These are phyloP conservation scores for Magnolia sinica DNA, from an alignment of 164 flowering plant species.

Conservation along the genomic window DNA sequence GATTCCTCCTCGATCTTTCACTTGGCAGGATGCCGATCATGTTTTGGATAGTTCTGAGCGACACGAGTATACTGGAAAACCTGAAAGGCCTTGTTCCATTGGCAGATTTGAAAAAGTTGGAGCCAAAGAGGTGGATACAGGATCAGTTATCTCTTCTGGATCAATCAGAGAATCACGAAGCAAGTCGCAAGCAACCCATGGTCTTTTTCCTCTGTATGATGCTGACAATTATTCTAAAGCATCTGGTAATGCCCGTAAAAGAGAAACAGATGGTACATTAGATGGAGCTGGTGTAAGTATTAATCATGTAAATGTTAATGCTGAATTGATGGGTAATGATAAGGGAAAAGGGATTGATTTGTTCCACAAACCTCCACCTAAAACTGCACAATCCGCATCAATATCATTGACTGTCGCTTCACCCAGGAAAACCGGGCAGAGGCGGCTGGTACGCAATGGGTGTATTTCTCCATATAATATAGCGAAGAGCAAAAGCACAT, in stretches of 20 bases:
- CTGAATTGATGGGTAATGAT: background rate
- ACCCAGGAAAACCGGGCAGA: slow-evolving; percentile 42
- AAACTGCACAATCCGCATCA: slow-evolving; percentile 6
- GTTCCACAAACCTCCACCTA: slow-evolving; percentile 16
- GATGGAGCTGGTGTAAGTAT: slow-evolving; percentile 6
- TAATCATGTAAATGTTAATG: background rate
- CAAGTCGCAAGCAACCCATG: background rate
- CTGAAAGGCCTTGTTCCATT: slow-evolving; percentile 13
- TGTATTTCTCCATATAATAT: slow-evolving; percentile 79
- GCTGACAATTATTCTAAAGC: slow-evolving; percentile 9
- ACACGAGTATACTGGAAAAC: slow-evolving; percentile 5
- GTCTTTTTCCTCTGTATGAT: slow-evolving; percentile 10
- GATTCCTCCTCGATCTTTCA: slow-evolving; percentile 17
- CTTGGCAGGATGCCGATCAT: slow-evolving; percentile 12
- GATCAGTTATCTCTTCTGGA: slow-evolving; percentile 4
- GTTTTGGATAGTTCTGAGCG: slow-evolving; percentile 21
- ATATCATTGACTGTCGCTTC: slow-evolving; percentile 16
- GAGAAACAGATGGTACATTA: slow-evolving; percentile 22
- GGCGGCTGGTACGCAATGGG: slow-evolving; percentile 78
- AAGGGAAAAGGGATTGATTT: slow-evolving; percentile 20
- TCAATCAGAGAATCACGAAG: background rate
- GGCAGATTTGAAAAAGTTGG: slow-evolving; percentile 8
- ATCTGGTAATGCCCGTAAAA: slow-evolving; percentile 16
- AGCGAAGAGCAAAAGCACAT: slow-evolving; percentile 40
- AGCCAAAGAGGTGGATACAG: slow-evolving; percentile 20